Percentiles rank a stretch among this genome's conserved stretches.
These are phyloP conservation scores for Pleochaeta shiraiana DNA, from an alignment of 2,329 filamentous ascomycete genomes.

Conservation along the genomic window DNA sequence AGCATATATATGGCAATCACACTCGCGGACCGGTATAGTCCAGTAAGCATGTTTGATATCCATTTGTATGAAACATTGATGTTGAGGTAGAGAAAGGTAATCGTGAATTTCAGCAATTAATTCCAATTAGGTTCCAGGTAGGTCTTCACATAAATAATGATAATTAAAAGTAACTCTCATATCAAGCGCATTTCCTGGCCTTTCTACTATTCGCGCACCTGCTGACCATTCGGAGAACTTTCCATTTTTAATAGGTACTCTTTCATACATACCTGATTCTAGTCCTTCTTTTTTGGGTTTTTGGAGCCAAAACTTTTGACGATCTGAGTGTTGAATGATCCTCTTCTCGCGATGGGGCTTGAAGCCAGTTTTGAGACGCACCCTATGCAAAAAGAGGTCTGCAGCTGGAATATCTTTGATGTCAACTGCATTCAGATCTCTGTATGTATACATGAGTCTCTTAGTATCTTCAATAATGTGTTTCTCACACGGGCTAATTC, in stretches of 20 bases:
- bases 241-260: conserved; percentile 2
- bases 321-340: conserved; percentile 1
- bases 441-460: conserved; percentile 2
- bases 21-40: neutral
- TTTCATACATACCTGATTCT: neutral
- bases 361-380: neutral
- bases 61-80: conserved; percentile 4
- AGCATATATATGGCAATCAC: neutral
- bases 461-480: neutral
- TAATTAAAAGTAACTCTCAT: conserved; percentile 6
- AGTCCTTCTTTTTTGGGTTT: neutral
- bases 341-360: neutral
- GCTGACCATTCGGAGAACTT: conserved; percentile 1
- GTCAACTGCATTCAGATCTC: neutral
- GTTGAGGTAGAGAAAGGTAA: conserved; percentile 4
- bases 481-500: neutral
- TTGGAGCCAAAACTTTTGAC: conserved; percentile 2
- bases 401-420: conserved; percentile 3
- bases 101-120: conserved; percentile 1
- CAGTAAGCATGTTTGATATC: conserved; percentile 2
- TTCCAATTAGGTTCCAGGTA: conserved; percentile 1
- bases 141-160: conserved; percentile 2
- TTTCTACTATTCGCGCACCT: neutral
- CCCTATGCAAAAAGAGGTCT: neutral
- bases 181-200: neutral